These are phyloP conservation scores for Podosphaera leucotricha DNA, from an alignment of 2,329 filamentous ascomycete species.

Conservation along the genomic window DNA sequence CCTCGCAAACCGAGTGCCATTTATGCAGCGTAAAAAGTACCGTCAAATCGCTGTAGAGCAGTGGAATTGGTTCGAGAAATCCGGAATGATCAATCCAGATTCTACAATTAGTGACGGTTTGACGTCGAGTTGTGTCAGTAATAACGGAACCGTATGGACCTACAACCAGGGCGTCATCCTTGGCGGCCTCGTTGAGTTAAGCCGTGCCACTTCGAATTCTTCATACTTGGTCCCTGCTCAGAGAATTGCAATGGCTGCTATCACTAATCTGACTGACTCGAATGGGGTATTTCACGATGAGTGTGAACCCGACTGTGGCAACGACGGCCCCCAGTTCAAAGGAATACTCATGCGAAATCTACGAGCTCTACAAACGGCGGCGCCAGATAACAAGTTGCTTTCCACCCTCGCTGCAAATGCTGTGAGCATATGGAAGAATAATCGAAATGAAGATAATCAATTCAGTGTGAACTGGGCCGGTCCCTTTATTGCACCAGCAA, in stretches of 20 bases:
- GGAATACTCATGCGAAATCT: slow-evolving; percentile 47
- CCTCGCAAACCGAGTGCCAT: slow-evolving; percentile 29
- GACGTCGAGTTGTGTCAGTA: slow-evolving; percentile 23
- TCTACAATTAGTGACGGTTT: slow-evolving; percentile 31
- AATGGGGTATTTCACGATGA: slow-evolving; percentile 28
- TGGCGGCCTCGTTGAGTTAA: slow-evolving; percentile 31
- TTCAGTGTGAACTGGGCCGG: slow-evolving; percentile 42
- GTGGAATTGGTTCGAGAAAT: slow-evolving; percentile 26
- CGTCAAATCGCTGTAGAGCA: slow-evolving; percentile 27
- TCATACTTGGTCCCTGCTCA: slow-evolving; percentile 22
- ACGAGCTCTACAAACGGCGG: slow-evolving; percentile 23
- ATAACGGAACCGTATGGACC: slow-evolving; percentile 21
- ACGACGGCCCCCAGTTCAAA: slow-evolving; percentile 45
- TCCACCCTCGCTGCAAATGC: slow-evolving; percentile 38
- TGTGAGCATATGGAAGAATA: slow-evolving; percentile 37
- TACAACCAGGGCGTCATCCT: slow-evolving; percentile 40
- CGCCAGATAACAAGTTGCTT: slow-evolving; percentile 25
- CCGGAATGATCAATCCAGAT: slow-evolving; percentile 23
- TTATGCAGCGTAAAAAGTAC: slow-evolving; percentile 25
- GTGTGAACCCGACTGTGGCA: slow-evolving; percentile 24
- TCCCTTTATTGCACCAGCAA: slow-evolving; percentile 25
- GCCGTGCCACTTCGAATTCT: slow-evolving; percentile 23
- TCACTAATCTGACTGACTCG: slow-evolving; percentile 20
- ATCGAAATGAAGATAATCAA: slow-evolving; percentile 24
- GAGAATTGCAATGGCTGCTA: slow-evolving; percentile 29